Base-by-base conservation (phyloP, 169 alveolate species). In the Eimeria acervulina region DNA sequence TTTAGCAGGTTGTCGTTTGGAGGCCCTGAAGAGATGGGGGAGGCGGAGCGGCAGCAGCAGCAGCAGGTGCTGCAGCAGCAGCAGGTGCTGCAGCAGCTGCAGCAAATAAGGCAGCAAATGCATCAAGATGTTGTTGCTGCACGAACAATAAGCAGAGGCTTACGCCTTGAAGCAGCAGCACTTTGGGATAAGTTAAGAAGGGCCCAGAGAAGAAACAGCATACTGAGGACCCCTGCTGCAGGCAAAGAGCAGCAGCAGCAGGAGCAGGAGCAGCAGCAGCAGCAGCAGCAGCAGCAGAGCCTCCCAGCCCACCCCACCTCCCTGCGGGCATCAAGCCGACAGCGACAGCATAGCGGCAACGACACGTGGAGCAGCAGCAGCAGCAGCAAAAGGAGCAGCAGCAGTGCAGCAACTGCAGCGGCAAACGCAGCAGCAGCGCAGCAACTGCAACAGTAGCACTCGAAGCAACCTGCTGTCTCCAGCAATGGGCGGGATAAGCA, bases 91-190 rank as follows among this genome's bases (percentile, higher is more conserved):
- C 89, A 78, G 66, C 63, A 38, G 26, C 89, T 38, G 33, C 63
- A 78, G 89, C 89, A 78, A 47, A 42, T 38, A 13, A 42, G 59
- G 36, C 68, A 40, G 89, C 89, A 78, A 23, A 78, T 78, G 66
- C 89, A 78, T 26, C 89, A 78, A 40, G 89, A 78, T 78, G 89
- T 78, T 40, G 89, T n/a, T n/a, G 89, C 89, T 38, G 89, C 89
- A 21, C 10, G 89, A n/a, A 31, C 40, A 4, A 78, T 40, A 5
- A 78, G 89, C 40, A 13, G 83, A 5, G 31, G 83, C 21, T n/a
- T 72, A 4, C 44, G 52, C 5, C 47, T 72, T 4, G 83, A 72
- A 21, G 83, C 83, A 38, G 44, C 83, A 72, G 83, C 83, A 36
- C 3, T 72, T 19, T 72, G 26, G 17, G 83, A 72, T 38, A 72